Conservation (phyloP, 2,329 filamentous ascomycete genomes). For the Neofusicoccum ribis region DNA sequence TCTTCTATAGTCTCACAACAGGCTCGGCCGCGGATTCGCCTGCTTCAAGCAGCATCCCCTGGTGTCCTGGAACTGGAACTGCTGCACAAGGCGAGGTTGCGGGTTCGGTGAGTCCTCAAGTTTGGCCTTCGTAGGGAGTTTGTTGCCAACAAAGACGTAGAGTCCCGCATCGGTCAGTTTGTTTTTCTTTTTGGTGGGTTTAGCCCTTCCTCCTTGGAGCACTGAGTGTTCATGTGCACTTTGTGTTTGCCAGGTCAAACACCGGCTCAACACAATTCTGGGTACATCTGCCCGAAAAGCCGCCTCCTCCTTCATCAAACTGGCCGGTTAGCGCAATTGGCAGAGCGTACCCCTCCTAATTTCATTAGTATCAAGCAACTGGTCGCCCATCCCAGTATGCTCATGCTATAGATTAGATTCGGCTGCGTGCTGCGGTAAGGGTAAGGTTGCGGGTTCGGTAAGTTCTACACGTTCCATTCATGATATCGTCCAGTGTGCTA, state of each 20-base stretch:
- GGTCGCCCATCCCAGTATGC: neutral
- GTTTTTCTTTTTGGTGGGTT: neutral
- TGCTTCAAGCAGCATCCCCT: too few species aligned
- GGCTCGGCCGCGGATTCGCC: too few species aligned
- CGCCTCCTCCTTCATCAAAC: neutral
- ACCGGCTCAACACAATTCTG: too few species aligned
- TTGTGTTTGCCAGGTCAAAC: neutral
- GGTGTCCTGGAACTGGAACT: too few species aligned
- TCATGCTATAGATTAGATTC: too few species aligned
- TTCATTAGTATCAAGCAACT: neutral
- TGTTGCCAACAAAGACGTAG: neutral
- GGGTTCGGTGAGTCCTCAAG: neutral
- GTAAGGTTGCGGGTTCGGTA: constrained; percentile 12
- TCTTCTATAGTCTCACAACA: neutral
- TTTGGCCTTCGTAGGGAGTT: neutral
- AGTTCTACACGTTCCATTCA: neutral
- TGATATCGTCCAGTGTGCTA: neutral
- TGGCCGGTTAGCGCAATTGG: constrained; percentile 11
- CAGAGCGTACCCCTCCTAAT: constrained; percentile 8
- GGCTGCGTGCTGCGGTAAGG: neutral
- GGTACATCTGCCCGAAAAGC: neutral
- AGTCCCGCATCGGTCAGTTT: neutral
- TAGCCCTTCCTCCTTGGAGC: neutral
- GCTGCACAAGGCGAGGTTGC: neutral
- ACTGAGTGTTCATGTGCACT: neutral